phyloP scores from a whole-genome alignment of 2,329 filamentous ascomycete species.

The Colletotrichum simmondsii region DNA sequence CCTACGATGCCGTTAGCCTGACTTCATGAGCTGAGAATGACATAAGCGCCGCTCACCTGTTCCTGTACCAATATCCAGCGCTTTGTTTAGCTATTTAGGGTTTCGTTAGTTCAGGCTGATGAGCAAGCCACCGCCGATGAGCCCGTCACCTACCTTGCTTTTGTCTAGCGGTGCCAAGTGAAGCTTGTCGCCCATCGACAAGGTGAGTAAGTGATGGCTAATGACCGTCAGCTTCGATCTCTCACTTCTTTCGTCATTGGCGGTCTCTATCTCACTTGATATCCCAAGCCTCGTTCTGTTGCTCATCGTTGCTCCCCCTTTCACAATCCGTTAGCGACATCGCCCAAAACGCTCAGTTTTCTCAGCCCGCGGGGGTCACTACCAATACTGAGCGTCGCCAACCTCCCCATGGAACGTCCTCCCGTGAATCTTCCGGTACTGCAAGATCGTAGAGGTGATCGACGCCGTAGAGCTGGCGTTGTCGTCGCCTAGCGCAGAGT shows the following conservation, averaged over 20 bases:
- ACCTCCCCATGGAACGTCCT: slow-evolving; percentile 44
- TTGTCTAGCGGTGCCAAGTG: slow-evolving; percentile 39
- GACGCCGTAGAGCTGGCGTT: slow-evolving; percentile 42
- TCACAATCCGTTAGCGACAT: not conserved
- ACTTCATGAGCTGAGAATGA: not conserved
- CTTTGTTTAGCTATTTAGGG: slow-evolving; percentile 9
- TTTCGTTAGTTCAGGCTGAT: not conserved
- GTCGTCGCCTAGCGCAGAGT: slow-evolving; percentile 34
- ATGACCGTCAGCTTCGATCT: not conserved
- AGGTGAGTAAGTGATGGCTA: slow-evolving; percentile 41
- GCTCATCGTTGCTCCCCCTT: slow-evolving; percentile 43
- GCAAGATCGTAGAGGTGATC: slow-evolving; percentile 42
- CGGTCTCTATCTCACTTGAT: slow-evolving; percentile 37
- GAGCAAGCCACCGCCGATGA: too few relatives aligned
- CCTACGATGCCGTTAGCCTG: slow-evolving; percentile 4
- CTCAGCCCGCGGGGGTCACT: not conserved
- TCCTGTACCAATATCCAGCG: slow-evolving; percentile 65
- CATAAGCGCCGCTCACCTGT: slow-evolving; percentile 36
- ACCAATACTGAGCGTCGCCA: slow-evolving; percentile 43
- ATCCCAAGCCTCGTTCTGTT: slow-evolving; percentile 45
- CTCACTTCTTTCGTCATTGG: not conserved
- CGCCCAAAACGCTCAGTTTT: not conserved
- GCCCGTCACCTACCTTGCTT: slow-evolving; percentile 39
- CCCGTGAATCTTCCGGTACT: slow-evolving; percentile 44
- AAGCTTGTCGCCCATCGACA: slow-evolving; percentile 39